Evolutionary conservation across 148 eudicot species (phyloP).

Genomic region (Amaranthus cruentus): DNA sequence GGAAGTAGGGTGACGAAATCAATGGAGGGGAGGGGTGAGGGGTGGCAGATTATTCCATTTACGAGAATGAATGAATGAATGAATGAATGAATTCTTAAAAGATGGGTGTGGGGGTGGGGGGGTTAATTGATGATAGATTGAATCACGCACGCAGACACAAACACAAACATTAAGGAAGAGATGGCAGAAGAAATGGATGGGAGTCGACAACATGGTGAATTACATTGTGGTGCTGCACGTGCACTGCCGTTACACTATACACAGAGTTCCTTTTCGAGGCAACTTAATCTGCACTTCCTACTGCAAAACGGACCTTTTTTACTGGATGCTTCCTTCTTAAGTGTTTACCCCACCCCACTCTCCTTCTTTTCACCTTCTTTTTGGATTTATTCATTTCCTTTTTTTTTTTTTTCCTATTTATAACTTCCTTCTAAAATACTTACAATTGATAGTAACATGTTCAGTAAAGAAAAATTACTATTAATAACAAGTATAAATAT

Average conservation of each 20-base stretch:
- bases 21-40: background rate
- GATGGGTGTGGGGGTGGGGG: no score
- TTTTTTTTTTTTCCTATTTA: background rate
- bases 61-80: slow-evolving; percentile 31
- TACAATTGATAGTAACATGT: no score
- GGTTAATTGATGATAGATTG: no score
- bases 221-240: slow-evolving; percentile 23
- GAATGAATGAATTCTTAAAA: slow-evolving; percentile 8
- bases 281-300: background rate
- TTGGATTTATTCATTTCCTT: background rate
- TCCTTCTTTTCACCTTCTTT: background rate
- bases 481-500: no score
- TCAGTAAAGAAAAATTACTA: no score
- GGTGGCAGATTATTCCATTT: slow-evolving; percentile 22
- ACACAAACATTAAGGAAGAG: background rate
- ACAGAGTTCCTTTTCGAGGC: slow-evolving; percentile 25
- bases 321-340: slow-evolving; percentile 11
- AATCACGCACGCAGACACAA: no score
- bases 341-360: slow-evolving; percentile 1
- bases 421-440: no score
- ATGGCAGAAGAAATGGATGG: no score
- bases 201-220: slow-evolving; percentile 25
- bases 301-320: background rate
- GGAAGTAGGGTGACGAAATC: slow-evolving; percentile 10
- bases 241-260: slow-evolving; percentile 24